Evolutionary conservation across 495 filamentous ascomycete genomes (phyloP), one percentile per base, ranked within the genome.

Genomic region (Friedmanniomyces simplex): DNA sequence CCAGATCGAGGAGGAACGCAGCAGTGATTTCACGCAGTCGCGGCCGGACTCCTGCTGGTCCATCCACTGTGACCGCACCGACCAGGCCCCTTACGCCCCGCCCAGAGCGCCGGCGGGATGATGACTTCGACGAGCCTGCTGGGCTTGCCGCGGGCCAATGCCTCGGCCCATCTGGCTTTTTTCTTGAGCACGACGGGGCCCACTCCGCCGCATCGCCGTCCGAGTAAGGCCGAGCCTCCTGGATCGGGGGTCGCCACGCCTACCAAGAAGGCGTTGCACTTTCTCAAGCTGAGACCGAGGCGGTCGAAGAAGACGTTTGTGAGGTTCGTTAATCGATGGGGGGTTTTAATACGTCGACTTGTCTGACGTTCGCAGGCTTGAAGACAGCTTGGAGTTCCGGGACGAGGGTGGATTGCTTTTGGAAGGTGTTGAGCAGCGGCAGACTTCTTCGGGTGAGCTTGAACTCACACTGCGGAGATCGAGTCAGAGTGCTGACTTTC

Each of bases 151-250:
- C 42, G 16, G 12, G 21, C 42, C 18, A 55, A 54, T 20, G 24
- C 30, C 20, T 36, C 50, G 4, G 49, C 46, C 12, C 51, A 55
- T 25, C 48, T 63, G 32, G 39, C 54, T 21, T 50, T 43, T 18
- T 64, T 64, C 26, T 39, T 64, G 37, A 45, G 43, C 8, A 53
- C 41, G 2, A 60, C 57, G 11, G 61, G 57, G 4, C 61, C 61
- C 20, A 41, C 28, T 43, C 52, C 57, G 32, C 52, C 54, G 7
- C 61, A 60, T 26, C 61, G 57, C 25, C 24, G 50, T 24, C 53
- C 61, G 2, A 60, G 57, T 57, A 64, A 60, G 28, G 25, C 52
- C 7, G 56, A 51, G 25, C 55, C 22, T 22, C 55, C 39, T 13
- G 12, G 7, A 24, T 41, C 32, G 2, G 16, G 28, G 3, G 47